Conservation (phyloP, 768 basidiomycete genomes). For the Mycena latifolia region DNA sequence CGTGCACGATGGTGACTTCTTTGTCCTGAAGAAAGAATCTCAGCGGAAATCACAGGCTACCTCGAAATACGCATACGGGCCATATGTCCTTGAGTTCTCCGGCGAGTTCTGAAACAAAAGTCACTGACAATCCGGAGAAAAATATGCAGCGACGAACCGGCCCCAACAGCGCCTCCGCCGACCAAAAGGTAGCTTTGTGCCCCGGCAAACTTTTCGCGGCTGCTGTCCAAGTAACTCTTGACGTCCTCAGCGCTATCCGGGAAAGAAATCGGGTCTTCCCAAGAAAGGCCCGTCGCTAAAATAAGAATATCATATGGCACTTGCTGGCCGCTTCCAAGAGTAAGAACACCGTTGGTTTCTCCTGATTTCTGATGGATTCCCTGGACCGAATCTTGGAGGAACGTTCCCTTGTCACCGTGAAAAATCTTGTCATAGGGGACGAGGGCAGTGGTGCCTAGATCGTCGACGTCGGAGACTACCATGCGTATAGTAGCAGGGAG, state of each 20-base stretch:
- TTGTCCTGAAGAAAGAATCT: slow-evolving; percentile 12
- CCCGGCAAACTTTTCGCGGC: slow-evolving; percentile 49
- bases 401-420: slow-evolving; percentile 56
- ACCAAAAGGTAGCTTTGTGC: slow-evolving; percentile 63
- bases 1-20: slow-evolving; percentile 62
- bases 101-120: slow-evolving; percentile 39
- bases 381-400: slow-evolving; percentile 55
- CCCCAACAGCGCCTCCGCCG: slow-evolving; percentile 69
- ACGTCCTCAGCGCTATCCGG: slow-evolving; percentile 50
- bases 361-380: slow-evolving; percentile 38
- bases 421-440: slow-evolving; percentile 67
- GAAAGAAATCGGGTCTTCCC: slow-evolving; percentile 62
- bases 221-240: slow-evolving; percentile 41
- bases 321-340: slow-evolving; percentile 62
- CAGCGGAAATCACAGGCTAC: background rate
- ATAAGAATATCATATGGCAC: slow-evolving; percentile 69
- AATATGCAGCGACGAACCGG: slow-evolving; percentile 48
- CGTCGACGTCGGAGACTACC: slow-evolving; percentile 52
- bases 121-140: background rate
- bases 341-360: slow-evolving; percentile 57
- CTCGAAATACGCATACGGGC: slow-evolving; percentile 15
- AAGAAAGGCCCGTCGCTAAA: slow-evolving; percentile 68
- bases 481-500: slow-evolving; percentile 68
- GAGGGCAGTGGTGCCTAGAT: slow-evolving; percentile 57
- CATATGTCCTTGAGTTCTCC: slow-evolving; percentile 40